These are phyloP conservation scores for Hirsutella minnesotensis DNA, from an alignment of 2,329 filamentous ascomycete genomes.

Conservation along the genomic window DNA sequence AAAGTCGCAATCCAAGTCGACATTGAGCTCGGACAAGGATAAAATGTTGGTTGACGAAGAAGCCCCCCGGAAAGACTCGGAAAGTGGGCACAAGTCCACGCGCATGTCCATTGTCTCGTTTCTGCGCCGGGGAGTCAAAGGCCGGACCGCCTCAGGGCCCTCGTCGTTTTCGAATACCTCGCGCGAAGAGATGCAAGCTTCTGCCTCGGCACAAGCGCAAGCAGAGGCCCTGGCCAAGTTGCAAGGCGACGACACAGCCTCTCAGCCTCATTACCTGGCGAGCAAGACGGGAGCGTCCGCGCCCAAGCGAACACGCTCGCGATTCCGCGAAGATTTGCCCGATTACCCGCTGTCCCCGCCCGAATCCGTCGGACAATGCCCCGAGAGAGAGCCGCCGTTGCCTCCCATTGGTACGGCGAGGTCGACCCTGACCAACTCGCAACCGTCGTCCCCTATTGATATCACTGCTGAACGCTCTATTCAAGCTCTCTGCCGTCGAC, in stretches of 20 bases:
- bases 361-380: slow-evolving; percentile 68
- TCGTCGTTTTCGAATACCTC: slow-evolving; percentile 90
- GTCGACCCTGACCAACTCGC: slow-evolving; percentile 12
- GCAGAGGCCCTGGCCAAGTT: slow-evolving; percentile 21
- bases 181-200: slow-evolving; percentile 63
- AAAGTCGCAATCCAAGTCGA: slow-evolving; percentile 38
- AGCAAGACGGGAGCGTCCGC: slow-evolving; percentile 29
- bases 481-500: slow-evolving; percentile 12
- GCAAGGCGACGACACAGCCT: slow-evolving; percentile 19
- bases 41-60: slow-evolving; percentile 36
- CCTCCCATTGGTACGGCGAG: slow-evolving; percentile 17
- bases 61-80: slow-evolving; percentile 40
- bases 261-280: slow-evolving; percentile 14
- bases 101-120: slow-evolving; percentile 57
- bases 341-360: slow-evolving; percentile 80
- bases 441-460: slow-evolving; percentile 22
- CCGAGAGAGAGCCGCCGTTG: slow-evolving; percentile 45
- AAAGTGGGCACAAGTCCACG: slow-evolving; percentile 33
- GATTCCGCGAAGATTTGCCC: slow-evolving; percentile 84
- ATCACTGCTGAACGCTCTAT: slow-evolving; percentile 30
- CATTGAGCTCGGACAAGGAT: slow-evolving; percentile 27
- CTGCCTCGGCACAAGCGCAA: slow-evolving; percentile 19
- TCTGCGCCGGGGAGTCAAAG: slow-evolving; percentile 57
- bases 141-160: slow-evolving; percentile 42
- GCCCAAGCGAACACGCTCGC: slow-evolving; percentile 74